phyloP scores from a whole-genome alignment of 257 asterid genomes.

The Capsicum baccatum region DNA sequence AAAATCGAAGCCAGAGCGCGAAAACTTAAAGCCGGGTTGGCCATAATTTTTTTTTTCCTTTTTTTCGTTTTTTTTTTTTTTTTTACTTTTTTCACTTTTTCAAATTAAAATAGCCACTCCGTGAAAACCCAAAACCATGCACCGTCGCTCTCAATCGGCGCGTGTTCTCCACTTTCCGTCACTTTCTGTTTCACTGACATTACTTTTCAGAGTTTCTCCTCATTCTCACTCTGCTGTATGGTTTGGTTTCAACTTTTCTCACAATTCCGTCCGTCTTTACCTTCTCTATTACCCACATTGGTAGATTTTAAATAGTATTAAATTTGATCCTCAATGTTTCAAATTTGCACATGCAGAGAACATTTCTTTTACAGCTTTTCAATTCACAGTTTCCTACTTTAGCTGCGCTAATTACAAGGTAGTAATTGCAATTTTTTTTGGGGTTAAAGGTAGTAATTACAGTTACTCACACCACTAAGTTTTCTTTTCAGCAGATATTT shows the following conservation, averaged over 20 bases:
- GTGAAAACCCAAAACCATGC: neutral
- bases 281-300: slow-evolving; percentile 43
- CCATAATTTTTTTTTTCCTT: too few relatives aligned
- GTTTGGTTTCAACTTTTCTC: slow-evolving; percentile 27
- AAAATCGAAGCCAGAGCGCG: slow-evolving; percentile 59
- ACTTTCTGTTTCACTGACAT: slow-evolving; percentile 22
- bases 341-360: neutral
- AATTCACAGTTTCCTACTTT: neutral
- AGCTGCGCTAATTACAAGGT: neutral
- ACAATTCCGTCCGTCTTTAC: slow-evolving; percentile 23
- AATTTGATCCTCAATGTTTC: neutral
- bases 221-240: slow-evolving; percentile 50
- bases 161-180: neutral
- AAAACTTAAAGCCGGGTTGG: slow-evolving; percentile 37
- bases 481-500: neutral
- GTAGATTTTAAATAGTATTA: slow-evolving; percentile 33
- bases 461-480: neutral
- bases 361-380: neutral
- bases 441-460: neutral
- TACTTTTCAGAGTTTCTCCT: slow-evolving; percentile 32
- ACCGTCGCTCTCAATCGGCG: neutral
- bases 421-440: neutral
- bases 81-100: too few relatives aligned
- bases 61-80: too few relatives aligned
- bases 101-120: neutral